Evolutionary conservation across 495 filamentous ascomycete genomes (phyloP).

Genomic region (Hypoxylon fuscum): DNA sequence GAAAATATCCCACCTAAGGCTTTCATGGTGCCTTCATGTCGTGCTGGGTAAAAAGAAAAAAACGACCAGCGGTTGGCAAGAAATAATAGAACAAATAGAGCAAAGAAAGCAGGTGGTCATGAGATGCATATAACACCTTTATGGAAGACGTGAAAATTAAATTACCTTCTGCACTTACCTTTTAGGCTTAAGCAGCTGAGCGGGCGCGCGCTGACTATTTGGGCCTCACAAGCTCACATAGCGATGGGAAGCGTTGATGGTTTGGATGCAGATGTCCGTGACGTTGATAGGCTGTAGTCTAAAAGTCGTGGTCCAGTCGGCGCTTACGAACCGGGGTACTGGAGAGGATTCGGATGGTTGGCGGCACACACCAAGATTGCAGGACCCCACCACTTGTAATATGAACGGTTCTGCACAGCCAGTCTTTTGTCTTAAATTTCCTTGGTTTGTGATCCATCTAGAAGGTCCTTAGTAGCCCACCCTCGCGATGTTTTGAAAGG

Average conservation of each 20-base stretch:
- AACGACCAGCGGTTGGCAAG: conserved; percentile 44
- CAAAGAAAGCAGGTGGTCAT: conserved; percentile 45
- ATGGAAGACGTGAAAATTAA: conserved; percentile 34
- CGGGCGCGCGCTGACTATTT: conserved; percentile 36
- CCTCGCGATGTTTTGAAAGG: conserved; percentile 25
- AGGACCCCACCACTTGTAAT: conserved; percentile 55
- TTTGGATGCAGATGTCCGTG: conserved; percentile 40
- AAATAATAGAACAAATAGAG: conserved; percentile 22
- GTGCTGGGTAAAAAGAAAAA: conserved; percentile 33
- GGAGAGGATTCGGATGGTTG: conserved; percentile 56
- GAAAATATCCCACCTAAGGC: conserved; percentile 50
- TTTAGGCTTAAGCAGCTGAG: conserved; percentile 47
- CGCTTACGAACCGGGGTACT: conserved; percentile 59
- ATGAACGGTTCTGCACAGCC: conserved; percentile 53
- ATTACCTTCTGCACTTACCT: conserved; percentile 38
- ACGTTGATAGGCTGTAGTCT: conserved; percentile 58
- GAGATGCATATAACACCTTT: conserved; percentile 39
- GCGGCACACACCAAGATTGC: conserved; percentile 55
- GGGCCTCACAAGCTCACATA: conserved; percentile 37
- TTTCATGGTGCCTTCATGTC: conserved; percentile 49
- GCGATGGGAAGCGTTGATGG: conserved; percentile 40
- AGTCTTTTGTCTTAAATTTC: conserved; percentile 59
- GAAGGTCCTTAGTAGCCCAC: conserved; percentile 43
- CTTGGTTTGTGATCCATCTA: conserved; percentile 50
- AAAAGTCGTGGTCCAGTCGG: conserved; percentile 57